phyloP scores from a whole-genome alignment of 2,329 filamentous ascomycete species.

The Pseudocercospora vitis region DNA sequence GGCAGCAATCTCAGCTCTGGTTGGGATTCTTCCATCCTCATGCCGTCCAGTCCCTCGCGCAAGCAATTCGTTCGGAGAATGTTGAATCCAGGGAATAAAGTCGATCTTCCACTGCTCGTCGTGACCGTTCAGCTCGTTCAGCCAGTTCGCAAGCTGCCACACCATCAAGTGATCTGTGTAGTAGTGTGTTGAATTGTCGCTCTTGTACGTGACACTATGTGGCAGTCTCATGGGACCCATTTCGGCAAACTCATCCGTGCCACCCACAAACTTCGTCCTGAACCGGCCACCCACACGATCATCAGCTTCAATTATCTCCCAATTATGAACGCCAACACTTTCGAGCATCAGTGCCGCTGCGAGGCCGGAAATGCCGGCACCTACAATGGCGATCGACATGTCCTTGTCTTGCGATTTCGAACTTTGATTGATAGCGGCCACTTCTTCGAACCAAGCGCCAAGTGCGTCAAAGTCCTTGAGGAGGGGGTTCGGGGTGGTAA shows the following conservation, averaged over 20 bases:
- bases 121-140: conserved; percentile 59
- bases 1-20: conserved; percentile 47
- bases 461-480: conserved; percentile 42
- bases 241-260: conserved; percentile 64
- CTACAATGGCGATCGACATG: conserved; percentile 57
- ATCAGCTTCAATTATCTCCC: conserved; percentile 61
- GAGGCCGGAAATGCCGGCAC: conserved; percentile 63
- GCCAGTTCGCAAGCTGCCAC: conserved; percentile 59
- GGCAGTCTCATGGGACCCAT: conserved; percentile 66
- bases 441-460: conserved; percentile 65
- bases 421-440: conserved; percentile 39
- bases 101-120: conserved; percentile 51
- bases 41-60: conserved; percentile 50
- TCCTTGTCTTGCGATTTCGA: conserved; percentile 2
- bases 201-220: conserved; percentile 47
- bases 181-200: conserved; percentile 55
- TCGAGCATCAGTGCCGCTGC: conserved; percentile 54
- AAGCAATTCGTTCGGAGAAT: conserved; percentile 53
- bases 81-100: conserved; percentile 63
- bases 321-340: conserved; percentile 57
- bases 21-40: conserved; percentile 54
- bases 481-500: background rate
- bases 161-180: conserved; percentile 63
- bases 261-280: conserved; percentile 60
- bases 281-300: conserved; percentile 64